Conservation (phyloP, 192 early-diverging fungal genomes). For the Coemansia sp. region DNA sequence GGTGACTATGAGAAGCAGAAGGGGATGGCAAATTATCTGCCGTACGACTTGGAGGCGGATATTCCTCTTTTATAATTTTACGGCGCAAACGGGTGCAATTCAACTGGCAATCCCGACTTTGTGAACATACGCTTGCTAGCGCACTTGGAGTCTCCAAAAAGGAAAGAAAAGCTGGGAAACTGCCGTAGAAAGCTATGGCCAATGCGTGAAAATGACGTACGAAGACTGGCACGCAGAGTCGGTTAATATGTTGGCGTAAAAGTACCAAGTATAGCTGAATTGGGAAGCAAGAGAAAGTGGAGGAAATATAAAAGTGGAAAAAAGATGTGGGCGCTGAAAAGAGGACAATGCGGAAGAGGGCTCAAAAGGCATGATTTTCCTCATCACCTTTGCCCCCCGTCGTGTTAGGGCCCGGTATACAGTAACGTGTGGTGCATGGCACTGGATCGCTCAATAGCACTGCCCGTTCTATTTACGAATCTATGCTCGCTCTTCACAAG, state of each 20-base stretch:
- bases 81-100: neutral
- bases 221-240: neutral
- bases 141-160: neutral
- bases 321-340: slow-evolving; percentile 9
- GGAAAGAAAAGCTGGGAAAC: neutral
- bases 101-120: neutral
- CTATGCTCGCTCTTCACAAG: too few relatives aligned
- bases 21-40: neutral
- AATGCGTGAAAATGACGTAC: neutral
- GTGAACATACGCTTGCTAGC: neutral
- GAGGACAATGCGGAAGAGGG: neutral
- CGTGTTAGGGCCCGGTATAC: neutral
- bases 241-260: neutral
- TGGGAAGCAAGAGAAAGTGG: neutral
- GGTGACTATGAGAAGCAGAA: neutral
- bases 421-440: neutral
- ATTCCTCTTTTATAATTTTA: slow-evolving; percentile 1
- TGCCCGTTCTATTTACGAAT: neutral
- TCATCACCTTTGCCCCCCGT: slow-evolving; percentile 2
- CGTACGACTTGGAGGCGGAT: neutral
- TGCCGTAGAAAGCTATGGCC: neutral
- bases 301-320: neutral
- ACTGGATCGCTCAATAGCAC: neutral
- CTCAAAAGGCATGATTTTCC: slow-evolving; percentile 7
- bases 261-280: neutral